Percentiles rank a stretch among this genome's conserved stretches.
phyloP scores from a whole-genome alignment of 2,329 filamentous ascomycete species.

The Neopestalotiopsis sp. region DNA sequence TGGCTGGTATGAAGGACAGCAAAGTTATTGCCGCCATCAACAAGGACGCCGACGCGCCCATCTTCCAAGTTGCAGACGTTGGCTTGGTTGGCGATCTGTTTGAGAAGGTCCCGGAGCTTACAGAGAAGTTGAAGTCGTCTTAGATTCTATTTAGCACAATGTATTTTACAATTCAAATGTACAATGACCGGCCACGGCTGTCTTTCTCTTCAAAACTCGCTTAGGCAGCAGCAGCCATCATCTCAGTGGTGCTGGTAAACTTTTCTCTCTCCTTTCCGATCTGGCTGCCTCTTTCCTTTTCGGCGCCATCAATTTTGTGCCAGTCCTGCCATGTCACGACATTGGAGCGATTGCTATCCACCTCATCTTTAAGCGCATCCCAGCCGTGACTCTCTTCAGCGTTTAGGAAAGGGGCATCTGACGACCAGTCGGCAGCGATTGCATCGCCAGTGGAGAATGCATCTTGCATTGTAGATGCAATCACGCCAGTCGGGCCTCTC shows the following conservation, averaged over 20 bases:
- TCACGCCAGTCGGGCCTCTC: slow-evolving; percentile 90
- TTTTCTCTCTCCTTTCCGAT: slow-evolving; percentile 82
- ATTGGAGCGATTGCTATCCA: slow-evolving; percentile 58
- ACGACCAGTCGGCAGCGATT: slow-evolving; percentile 77
- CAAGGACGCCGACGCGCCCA: slow-evolving; percentile 95
- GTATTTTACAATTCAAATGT: slow-evolving; percentile 15
- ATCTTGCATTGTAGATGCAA: slow-evolving; percentile 94
- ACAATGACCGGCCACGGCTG: not conserved
- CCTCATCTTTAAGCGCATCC: slow-evolving; percentile 73
- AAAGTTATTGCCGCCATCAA: slow-evolving; percentile 99
- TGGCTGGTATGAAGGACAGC: slow-evolving; percentile 99
- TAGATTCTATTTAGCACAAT: slow-evolving; percentile 28
- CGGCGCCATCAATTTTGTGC: slow-evolving; percentile 80
- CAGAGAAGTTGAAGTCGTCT: slow-evolving; percentile 83
- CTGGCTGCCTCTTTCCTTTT: slow-evolving; percentile 68
- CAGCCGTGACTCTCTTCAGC: slow-evolving; percentile 61
- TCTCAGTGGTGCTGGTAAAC: slow-evolving; percentile 61
- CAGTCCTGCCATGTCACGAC: slow-evolving; percentile 85
- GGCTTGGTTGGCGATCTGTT: slow-evolving; percentile 95
- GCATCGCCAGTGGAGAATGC: slow-evolving; percentile 89
- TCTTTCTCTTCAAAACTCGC: slow-evolving; percentile 25
- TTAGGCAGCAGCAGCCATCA: slow-evolving; percentile 58
- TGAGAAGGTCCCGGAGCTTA: slow-evolving; percentile 93
- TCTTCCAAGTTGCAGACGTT: slow-evolving; percentile 97
- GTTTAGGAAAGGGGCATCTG: slow-evolving; percentile 47